phyloP scores from a whole-genome alignment of 441 rosid species.

The Theobroma grandiflorum region DNA sequence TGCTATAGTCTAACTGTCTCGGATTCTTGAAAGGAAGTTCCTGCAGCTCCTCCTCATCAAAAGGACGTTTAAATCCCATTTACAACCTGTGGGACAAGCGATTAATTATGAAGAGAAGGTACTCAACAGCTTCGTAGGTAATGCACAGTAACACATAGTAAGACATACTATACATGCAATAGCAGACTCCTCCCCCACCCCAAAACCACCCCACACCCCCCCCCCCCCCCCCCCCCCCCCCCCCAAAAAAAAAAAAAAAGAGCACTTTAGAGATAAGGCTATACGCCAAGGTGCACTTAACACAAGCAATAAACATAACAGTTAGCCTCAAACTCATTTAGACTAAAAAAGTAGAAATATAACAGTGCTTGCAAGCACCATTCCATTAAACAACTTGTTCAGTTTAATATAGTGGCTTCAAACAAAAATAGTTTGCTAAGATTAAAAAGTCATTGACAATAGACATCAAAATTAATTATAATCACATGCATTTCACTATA shows the following conservation, averaged over 20 bases:
- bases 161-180: too few relatives aligned
- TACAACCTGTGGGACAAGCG: conserved; percentile 23
- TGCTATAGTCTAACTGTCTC: conserved; percentile 38
- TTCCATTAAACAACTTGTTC: neutral
- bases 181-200: too few relatives aligned
- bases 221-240: too few relatives aligned
- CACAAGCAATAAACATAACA: neutral
- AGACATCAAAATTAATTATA: neutral
- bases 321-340: neutral
- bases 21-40: conserved; percentile 47
- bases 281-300: neutral
- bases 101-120: conserved; percentile 3
- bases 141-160: too few relatives aligned
- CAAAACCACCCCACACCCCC: too few relatives aligned
- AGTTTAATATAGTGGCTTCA: too few relatives aligned
- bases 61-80: conserved; percentile 55
- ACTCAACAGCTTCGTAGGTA: too few relatives aligned
- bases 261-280: neutral
- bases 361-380: neutral
- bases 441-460: too few relatives aligned
- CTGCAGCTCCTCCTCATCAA: conserved; percentile 35
- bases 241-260: too few relatives aligned
- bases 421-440: too few relatives aligned
- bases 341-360: neutral
- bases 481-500: neutral